Evolutionary conservation across 148 eudicot genomes (phyloP), one percentile per base, ranked within the genome.

Genomic region (Hydrangea macrophylla): DNA sequence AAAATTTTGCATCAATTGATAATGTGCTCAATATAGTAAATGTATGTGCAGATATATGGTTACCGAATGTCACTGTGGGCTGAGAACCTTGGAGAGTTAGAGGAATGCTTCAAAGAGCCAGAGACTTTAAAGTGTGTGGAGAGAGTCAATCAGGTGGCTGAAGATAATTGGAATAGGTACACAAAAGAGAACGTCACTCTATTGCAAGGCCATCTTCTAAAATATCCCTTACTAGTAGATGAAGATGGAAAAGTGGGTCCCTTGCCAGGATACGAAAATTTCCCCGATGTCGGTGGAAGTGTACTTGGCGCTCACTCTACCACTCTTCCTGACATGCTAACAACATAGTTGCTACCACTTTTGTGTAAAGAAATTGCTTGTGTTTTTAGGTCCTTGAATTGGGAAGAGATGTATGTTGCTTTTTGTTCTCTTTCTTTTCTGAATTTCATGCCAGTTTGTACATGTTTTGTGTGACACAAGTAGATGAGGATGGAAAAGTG

Each of bases 11-110:
- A n/a, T 59, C 13, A 20, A 7, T 20, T 59, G 25, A 12, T 59
- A n/a, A 59, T n/a, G 25, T 59, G 9, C 3, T 59, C 0, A 5
- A 20, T 37, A n/a, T 59, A 11, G 33, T 6, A 9, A 32, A 32
- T 31, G 5, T 36, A 30, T 39, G 18, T 73, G 78, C 83, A 87
- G 92, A 69, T 87, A 10, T 87, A 87, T 51, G 92, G 92, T 24
- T 82, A 84, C 62, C 82, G 92, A 77, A 78, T 65, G 58, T 87
- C 92, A 31, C 71, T 87, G 60, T 87, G 92, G 92, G 87, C 87
- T 15, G 92, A 82, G 77, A 85, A 85, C 58, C 82, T 85, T 37
- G 92, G 89, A 58, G 69, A 28, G 70, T 7, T 81, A 35, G 84
- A 88, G 5, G 70, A 71, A 7, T 40, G 69, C 55, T 85, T 80